Conservation (phyloP, 2,329 filamentous ascomycete species). For the Colletotrichum simmondsii region DNA sequence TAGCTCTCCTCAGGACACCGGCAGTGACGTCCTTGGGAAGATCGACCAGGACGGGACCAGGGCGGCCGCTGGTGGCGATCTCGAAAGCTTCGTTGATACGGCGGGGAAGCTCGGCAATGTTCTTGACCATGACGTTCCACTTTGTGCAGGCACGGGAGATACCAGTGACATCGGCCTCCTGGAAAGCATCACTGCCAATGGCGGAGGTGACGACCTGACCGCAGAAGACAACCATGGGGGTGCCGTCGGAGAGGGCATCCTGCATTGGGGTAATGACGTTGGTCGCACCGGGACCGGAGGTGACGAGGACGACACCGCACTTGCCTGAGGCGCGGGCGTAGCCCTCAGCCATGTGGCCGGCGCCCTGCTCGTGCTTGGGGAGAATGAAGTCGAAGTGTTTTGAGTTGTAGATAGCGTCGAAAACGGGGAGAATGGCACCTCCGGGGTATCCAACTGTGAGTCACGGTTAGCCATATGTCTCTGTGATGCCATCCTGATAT, state of each 20-base stretch:
- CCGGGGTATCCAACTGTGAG: slow-evolving; percentile 84
- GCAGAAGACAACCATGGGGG: slow-evolving; percentile 93
- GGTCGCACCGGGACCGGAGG: slow-evolving; percentile 94
- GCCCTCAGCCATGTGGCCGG: slow-evolving; percentile 98
- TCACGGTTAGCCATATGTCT: slow-evolving; percentile 23
- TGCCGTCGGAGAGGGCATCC: slow-evolving; percentile 94
- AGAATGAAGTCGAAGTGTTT: slow-evolving; percentile 96
- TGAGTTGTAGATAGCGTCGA: slow-evolving; percentile 99
- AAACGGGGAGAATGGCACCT: slow-evolving; percentile 95
- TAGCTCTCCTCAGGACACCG: slow-evolving; percentile 82
- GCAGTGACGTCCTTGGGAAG: slow-evolving; percentile 97
- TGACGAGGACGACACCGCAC: slow-evolving; percentile 95
- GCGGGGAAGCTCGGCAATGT: slow-evolving; percentile 89
- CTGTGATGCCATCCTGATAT: not conserved
- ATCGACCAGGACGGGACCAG: slow-evolving; percentile 94
- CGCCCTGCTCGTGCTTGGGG: slow-evolving; percentile 95
- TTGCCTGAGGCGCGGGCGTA: slow-evolving; percentile 94
- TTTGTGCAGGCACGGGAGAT: slow-evolving; percentile 97
- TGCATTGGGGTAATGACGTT: slow-evolving; percentile 98
- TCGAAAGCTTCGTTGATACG: slow-evolving; percentile 98
- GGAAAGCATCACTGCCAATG: slow-evolving; percentile 96
- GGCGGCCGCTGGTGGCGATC: slow-evolving; percentile 93
- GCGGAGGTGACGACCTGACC: slow-evolving; percentile 91
- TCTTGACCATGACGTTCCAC: slow-evolving; percentile 99
- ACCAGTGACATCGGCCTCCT: slow-evolving; percentile 93